Evolutionary conservation across 371 early-diverging fungal genomes (phyloP).

Genomic region (Chytridium lagenaria): DNA sequence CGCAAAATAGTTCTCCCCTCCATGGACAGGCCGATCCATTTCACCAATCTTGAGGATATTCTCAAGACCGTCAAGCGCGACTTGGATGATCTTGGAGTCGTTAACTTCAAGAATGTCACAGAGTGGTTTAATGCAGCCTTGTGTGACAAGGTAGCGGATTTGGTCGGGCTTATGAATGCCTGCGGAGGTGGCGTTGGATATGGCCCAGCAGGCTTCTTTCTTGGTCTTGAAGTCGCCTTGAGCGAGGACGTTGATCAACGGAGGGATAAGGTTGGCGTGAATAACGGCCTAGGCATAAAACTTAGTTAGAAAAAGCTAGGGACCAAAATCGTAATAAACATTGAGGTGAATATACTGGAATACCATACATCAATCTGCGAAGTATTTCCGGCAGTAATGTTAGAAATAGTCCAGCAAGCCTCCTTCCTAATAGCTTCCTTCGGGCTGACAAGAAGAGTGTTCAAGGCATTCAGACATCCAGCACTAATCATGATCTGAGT

Average conservation of each 20-base stretch:
- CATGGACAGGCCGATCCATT: slow-evolving; percentile 59
- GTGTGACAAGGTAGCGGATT: slow-evolving; percentile 81
- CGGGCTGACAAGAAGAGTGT: slow-evolving; percentile 78
- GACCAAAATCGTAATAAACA: too few species aligned
- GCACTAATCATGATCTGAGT: slow-evolving; percentile 96
- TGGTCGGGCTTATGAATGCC: slow-evolving; percentile 91
- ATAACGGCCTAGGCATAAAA: slow-evolving; percentile 84
- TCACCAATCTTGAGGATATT: slow-evolving; percentile 98
- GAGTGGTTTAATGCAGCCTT: slow-evolving; percentile 93
- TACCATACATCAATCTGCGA: slow-evolving; percentile 87
- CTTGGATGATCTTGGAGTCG: slow-evolving; percentile 95
- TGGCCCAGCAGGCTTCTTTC: slow-evolving; percentile 99
- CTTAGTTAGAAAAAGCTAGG: too few species aligned
- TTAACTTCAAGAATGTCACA: slow-evolving; percentile 88
- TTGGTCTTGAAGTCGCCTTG: slow-evolving; percentile 96
- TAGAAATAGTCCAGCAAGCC: slow-evolving; percentile 99
- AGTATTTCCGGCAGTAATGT: slow-evolving; percentile 99
- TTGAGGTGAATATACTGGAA: too few species aligned
- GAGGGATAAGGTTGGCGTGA: slow-evolving; percentile 92
- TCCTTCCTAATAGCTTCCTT: slow-evolving; percentile 98
- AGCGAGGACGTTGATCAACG: slow-evolving; percentile 86
- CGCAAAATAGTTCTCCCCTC: slow-evolving; percentile 85
- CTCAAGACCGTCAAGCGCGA: slow-evolving; percentile 95
- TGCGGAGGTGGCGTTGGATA: slow-evolving; percentile 97
- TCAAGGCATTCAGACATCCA: slow-evolving; percentile 83